Evolutionary conservation across 345 rosid species (phyloP).

Genomic region (Triadica sebifera): DNA sequence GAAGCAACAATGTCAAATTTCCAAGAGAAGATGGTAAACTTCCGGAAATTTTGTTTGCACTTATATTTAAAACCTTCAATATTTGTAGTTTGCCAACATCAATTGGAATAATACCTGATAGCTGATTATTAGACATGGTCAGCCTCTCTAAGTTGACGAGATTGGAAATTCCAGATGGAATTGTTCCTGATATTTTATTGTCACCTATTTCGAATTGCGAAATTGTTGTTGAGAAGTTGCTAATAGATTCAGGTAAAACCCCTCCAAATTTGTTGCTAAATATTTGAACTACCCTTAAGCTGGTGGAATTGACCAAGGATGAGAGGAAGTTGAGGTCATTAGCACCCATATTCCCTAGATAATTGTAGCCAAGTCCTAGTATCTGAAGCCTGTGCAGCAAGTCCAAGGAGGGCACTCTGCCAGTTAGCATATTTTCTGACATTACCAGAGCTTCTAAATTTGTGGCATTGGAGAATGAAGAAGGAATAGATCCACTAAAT

Average conservation of each 20-base stretch:
- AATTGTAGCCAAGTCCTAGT: neutral
- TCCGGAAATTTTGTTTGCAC: slow-evolving; percentile 12
- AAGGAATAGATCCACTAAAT: slow-evolving; percentile 22
- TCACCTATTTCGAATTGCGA: neutral
- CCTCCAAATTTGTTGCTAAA: slow-evolving; percentile 12
- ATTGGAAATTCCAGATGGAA: slow-evolving; percentile 10
- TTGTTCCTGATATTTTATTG: slow-evolving; percentile 17
- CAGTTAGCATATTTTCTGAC: slow-evolving; percentile 7
- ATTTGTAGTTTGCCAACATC: neutral
- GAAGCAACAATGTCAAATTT: neutral
- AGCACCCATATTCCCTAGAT: slow-evolving; percentile 16
- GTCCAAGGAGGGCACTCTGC: slow-evolving; percentile 16
- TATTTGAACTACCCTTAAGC: neutral
- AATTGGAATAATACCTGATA: slow-evolving; percentile 12
- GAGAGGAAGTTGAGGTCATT: slow-evolving; percentile 15
- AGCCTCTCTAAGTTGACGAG: slow-evolving; percentile 7
- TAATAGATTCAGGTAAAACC: slow-evolving; percentile 10
- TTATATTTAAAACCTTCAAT: neutral
- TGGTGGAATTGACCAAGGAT: slow-evolving; percentile 3
- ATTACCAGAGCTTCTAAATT: neutral
- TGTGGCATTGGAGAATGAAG: slow-evolving; percentile 25
- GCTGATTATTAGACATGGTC: neutral
- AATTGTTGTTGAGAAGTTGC: slow-evolving; percentile 20
- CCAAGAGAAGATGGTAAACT: slow-evolving; percentile 14
- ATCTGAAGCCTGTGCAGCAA: neutral